Evolutionary conservation across 2,329 filamentous ascomycete genomes (phyloP).

Genomic region (Fusarium stilboides): DNA sequence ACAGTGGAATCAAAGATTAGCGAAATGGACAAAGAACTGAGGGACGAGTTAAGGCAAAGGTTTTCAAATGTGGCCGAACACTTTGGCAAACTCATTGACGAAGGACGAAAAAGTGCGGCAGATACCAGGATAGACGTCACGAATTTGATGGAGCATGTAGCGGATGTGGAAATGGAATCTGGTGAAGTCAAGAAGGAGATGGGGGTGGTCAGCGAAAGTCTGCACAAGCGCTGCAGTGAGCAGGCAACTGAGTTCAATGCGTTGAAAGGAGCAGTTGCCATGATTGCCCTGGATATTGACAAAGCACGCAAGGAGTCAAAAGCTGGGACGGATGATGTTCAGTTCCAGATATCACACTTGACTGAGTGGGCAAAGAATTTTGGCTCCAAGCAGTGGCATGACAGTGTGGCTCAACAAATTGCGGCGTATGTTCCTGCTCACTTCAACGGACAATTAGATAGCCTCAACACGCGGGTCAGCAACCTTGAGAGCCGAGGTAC

Average conservation of each 20-base stretch:
- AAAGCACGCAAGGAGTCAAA: conserved; percentile 41
- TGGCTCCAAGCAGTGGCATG: conserved; percentile 59
- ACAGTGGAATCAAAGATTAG: conserved; percentile 22
- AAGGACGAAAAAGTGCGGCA: conserved; percentile 33
- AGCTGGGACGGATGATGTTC: conserved; percentile 52
- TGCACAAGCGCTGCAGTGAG: conserved; percentile 5
- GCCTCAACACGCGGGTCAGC: conserved; percentile 39
- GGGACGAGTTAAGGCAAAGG: conserved; percentile 1
- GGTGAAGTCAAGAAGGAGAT: not conserved
- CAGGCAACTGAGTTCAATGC: conserved; percentile 18
- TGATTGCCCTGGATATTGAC: conserved; percentile 16
- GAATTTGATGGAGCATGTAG: conserved; percentile 11
- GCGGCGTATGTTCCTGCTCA: conserved; percentile 48
- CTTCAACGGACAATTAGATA: conserved; percentile 34
- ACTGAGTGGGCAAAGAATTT: conserved; percentile 67
- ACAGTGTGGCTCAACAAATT: conserved; percentile 58
- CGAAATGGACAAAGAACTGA: conserved; percentile 23
- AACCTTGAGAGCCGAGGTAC: conserved; percentile 39
- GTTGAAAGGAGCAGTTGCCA: conserved; percentile 11
- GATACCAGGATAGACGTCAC: conserved; percentile 26
- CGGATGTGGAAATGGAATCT: conserved; percentile 3
- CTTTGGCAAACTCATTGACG: conserved; percentile 42
- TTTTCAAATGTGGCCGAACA: conserved; percentile 20
- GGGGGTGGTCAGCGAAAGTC: not conserved
- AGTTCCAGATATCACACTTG: conserved; percentile 57